phyloP scores from a whole-genome alignment of 768 basidiomycete genomes.

The Steccherinum ochraceum region DNA sequence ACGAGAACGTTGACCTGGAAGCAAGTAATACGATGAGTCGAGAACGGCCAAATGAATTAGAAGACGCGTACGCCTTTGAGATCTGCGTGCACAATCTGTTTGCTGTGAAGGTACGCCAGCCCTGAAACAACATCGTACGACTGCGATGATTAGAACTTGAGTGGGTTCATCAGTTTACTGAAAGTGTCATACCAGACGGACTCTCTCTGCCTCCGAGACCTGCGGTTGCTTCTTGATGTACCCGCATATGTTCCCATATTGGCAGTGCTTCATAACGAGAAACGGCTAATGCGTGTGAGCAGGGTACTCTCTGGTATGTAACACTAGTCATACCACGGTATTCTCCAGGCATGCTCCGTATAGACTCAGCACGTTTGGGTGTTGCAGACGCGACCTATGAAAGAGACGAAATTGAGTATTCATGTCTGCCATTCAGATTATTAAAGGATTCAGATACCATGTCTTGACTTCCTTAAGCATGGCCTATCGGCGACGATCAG shows the following conservation, averaged over 20 bases:
- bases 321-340: slow-evolving; percentile 2
- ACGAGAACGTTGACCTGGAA: slow-evolving; percentile 4
- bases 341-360: slow-evolving; percentile 14
- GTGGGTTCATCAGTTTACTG: neutral
- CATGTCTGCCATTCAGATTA: neutral
- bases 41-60: neutral
- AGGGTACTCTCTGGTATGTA: neutral
- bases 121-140: slow-evolving; percentile 3
- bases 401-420: neutral
- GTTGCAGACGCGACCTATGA: slow-evolving; percentile 5
- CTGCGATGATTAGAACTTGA: neutral
- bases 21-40: neutral
- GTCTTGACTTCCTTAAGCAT: neutral
- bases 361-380: slow-evolving; percentile 12
- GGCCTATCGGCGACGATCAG: no score
- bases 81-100: slow-evolving; percentile 5
- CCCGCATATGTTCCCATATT: slow-evolving; percentile 8
- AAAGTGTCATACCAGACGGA: no score
- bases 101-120: slow-evolving; percentile 2
- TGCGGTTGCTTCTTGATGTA: slow-evolving; percentile 9
- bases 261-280: slow-evolving; percentile 13
- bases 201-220: no score
- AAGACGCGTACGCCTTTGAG: slow-evolving; percentile 4
- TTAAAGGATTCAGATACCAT: neutral
- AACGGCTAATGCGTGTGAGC: slow-evolving; percentile 8